Evolutionary conservation across 2,329 filamentous ascomycete species (phyloP).

Genomic region (Colletotrichum noveboracense): DNA sequence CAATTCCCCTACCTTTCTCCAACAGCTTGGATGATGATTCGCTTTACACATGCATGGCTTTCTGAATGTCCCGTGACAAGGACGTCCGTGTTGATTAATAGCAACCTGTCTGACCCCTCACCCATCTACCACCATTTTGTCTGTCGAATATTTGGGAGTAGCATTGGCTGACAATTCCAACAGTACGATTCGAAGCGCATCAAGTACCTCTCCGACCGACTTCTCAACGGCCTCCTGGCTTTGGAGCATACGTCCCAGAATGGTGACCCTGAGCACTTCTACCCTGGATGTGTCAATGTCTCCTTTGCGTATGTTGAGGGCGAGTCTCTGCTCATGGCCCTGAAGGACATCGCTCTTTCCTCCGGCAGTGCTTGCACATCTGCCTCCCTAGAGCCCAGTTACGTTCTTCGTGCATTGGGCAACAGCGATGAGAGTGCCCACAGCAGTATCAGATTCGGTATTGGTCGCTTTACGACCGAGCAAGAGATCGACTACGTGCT

Average conservation of each 20-base stretch:
- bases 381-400: constrained; percentile 93
- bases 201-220: constrained; percentile 79
- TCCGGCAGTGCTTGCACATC: constrained; percentile 98
- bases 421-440: constrained; percentile 98
- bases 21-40: constrained; percentile 71
- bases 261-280: constrained; percentile 82
- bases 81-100: constrained; percentile 64
- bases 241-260: constrained; percentile 95
- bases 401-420: constrained; percentile 91
- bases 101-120: constrained; percentile 68
- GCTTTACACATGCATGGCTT: constrained; percentile 89
- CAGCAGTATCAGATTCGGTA: constrained; percentile 96
- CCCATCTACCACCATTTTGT: not conserved
- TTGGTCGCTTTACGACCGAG: constrained; percentile 95
- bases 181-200: constrained; percentile 94
- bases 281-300: constrained; percentile 96
- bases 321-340: constrained; percentile 95
- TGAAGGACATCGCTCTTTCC: constrained; percentile 97
- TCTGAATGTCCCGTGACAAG: constrained; percentile 75
- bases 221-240: constrained; percentile 80
- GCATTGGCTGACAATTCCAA: not conserved
- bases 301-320: constrained; percentile 99
- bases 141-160: not conserved
- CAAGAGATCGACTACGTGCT: constrained; percentile 96
- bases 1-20: constrained; percentile 5